Conservation (phyloP, 2,329 filamentous ascomycete genomes). For the Pleomassaria siparia region DNA sequence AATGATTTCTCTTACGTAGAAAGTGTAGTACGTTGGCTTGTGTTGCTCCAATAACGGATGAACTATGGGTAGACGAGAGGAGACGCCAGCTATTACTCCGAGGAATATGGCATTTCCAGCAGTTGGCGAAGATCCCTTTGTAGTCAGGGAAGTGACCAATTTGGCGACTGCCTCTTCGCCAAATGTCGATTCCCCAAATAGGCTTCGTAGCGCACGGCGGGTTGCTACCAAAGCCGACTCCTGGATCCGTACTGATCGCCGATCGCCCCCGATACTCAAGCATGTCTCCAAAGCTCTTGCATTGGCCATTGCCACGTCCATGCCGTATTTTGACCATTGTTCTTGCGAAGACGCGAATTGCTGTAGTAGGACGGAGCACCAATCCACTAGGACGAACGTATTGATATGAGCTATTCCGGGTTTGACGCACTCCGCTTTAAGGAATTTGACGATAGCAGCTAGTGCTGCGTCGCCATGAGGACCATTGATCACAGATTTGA, state of each 20-base stretch:
- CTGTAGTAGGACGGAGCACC: constrained; percentile 80
- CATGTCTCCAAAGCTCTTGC: constrained; percentile 79
- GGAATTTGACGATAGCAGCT: constrained; percentile 63
- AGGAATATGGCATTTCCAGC: constrained; percentile 76
- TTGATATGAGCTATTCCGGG: constrained; percentile 73
- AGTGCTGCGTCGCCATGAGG: constrained; percentile 60
- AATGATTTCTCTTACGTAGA: constrained; percentile 82
- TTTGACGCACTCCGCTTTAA: constrained; percentile 76
- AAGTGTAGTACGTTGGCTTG: constrained; percentile 75
- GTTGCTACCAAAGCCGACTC: constrained; percentile 76
- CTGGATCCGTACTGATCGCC: constrained; percentile 57
- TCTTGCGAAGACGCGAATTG: constrained; percentile 61
- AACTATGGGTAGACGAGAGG: constrained; percentile 66
- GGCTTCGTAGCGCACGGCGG: constrained; percentile 74
- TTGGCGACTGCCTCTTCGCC: constrained; percentile 63
- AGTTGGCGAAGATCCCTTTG: constrained; percentile 65
- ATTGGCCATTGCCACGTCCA: constrained; percentile 67
- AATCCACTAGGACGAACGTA: constrained; percentile 87
- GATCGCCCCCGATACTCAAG: constrained; percentile 51
- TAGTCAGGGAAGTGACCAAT: constrained; percentile 66
- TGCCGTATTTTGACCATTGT: constrained; percentile 65
- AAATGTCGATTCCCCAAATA: constrained; percentile 62
- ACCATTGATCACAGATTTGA: constrained; percentile 66
- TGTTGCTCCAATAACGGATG: constrained; percentile 64
- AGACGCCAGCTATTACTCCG: constrained; percentile 85